A percentile compares a stretch with the other conserved stretches of the same genome.
Evolutionary conservation across 768 basidiomycete species (phyloP).

Genomic region (Hydnomerulius pinastri): DNA sequence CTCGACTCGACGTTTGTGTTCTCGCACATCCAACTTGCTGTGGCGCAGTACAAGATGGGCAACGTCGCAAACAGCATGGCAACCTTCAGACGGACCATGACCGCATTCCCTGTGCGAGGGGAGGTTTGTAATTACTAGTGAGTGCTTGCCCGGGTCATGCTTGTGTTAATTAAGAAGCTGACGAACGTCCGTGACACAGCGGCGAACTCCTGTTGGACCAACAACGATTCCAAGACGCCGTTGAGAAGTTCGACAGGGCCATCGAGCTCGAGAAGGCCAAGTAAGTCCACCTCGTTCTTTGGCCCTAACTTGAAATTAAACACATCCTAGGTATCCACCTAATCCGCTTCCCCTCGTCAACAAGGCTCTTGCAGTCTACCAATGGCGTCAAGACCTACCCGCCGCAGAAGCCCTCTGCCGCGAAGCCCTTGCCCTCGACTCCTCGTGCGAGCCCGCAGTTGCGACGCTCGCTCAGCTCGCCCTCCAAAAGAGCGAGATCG

Average conservation of each 20-base stretch:
- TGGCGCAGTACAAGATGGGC: conserved; percentile 89
- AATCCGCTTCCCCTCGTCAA: conserved; percentile 96
- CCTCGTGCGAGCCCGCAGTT: conserved; percentile 95
- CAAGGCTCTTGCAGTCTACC: conserved; percentile 95
- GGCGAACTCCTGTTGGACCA: conserved; percentile 95
- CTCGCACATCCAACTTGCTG: conserved; percentile 91
- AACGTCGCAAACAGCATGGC: conserved; percentile 83
- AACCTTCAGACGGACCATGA: conserved; percentile 83
- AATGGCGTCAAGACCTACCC: conserved; percentile 89
- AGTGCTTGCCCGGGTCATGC: conserved; percentile 25
- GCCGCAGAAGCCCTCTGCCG: conserved; percentile 83
- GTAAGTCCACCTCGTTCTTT: conserved; percentile 37
- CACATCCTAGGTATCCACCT: conserved; percentile 43
- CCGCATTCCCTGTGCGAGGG: conserved; percentile 80
- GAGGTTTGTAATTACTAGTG: conserved; percentile 97
- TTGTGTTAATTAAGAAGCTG: not conserved
- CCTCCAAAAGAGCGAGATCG: conserved; percentile 88
- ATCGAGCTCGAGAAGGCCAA: conserved; percentile 83
- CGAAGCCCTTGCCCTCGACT: conserved; percentile 85
- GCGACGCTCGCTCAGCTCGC: conserved; percentile 93
- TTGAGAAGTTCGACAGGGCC: conserved; percentile 91
- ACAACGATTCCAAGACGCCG: conserved; percentile 80
- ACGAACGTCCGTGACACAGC: conserved; percentile 40
- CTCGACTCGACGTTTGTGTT: conserved; percentile 89
- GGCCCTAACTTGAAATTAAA: not conserved